Evolutionary conservation across 176 grass and related monocot genomes (phyloP), one percentile per base, ranked within the genome.

Genomic region (Musa troglodytarum): DNA sequence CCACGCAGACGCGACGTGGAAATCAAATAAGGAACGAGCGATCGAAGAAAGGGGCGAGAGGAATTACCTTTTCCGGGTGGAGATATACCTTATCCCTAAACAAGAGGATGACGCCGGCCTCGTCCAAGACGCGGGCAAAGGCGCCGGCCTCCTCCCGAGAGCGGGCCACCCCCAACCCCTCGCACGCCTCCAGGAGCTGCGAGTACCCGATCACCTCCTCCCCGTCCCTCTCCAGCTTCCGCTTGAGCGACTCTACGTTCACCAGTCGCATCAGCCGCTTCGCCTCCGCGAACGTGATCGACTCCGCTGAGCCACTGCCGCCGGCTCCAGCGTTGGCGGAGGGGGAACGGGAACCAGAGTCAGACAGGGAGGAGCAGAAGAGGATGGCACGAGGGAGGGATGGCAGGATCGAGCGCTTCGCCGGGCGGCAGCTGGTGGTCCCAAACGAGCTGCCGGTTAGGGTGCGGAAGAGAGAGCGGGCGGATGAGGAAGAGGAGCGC

Each of bases 41-140:
- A 21, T 49, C 1, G 10, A 59, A 0, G 6, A 9, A 16, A 9
- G 54, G 70, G 28, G 11, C 8, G 9, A 12, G 13, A 26, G 49
- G 51, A 72, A 85, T 61, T 24, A 98, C 95, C 95, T 98, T 98
- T 49, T 94, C 76, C 5, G 95, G 95, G 34, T 89, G 95, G 69
- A 99, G 90, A 75, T 94, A 91, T 53, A 99, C 95, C 80, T 89
- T 99, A 75, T 99, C 90, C 25, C 95, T 86, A 75, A 99, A 92
- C 71, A 99, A 76, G 23, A 99, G 69, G 2, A 99, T 84, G 83
- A 99, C 86, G 50, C 95, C 95, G n/a, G 90, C 87, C 57, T 99
- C 90, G 83, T 99, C 95, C 77, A 99, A 84, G 76, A 83, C 88
- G 9, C 78, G 86, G 2, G 88, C 90, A 73, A 91, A 86, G 26